Evolutionary conservation across 2,329 filamentous ascomycete genomes (phyloP).

Genomic region (Parastagonospora avenae): DNA sequence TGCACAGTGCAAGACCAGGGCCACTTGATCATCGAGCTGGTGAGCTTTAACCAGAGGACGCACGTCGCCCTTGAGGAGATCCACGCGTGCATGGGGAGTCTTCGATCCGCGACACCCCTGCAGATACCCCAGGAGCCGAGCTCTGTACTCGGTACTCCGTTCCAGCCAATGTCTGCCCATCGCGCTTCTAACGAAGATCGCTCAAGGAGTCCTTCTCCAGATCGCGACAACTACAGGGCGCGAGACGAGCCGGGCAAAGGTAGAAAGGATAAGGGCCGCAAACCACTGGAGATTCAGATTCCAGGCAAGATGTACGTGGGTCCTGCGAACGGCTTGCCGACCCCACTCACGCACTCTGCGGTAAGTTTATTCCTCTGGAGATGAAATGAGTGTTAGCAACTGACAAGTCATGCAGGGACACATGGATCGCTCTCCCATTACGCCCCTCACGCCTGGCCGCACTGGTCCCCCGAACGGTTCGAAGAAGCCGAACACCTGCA

Average conservation of each 20-base stretch:
- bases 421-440: not conserved
- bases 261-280: conserved; percentile 9
- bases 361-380: conserved; percentile 9
- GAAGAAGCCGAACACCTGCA: conserved; percentile 7
- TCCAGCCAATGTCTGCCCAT: not conserved
- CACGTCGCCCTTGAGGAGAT: conserved; percentile 44
- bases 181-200: not conserved
- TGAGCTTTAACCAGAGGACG: not conserved
- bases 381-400: not conserved
- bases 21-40: not conserved
- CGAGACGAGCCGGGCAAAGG: not conserved
- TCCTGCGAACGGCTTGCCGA: conserved; percentile 4
- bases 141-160: not conserved
- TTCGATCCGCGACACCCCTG: not conserved
- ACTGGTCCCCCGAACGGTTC: conserved; percentile 14
- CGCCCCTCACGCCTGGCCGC: conserved; percentile 13
- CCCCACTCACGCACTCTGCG: conserved; percentile 6
- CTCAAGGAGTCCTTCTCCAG: conserved; percentile 6
- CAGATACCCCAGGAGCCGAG: no score
- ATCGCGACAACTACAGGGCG: not conserved
- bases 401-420: not conserved
- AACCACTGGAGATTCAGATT: conserved; percentile 15
- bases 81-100: conserved; percentile 77
- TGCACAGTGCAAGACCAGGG: conserved; percentile 1
- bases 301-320: not conserved